These are phyloP conservation scores for Leptosphaerulina australis DNA, from an alignment of 2,329 filamentous ascomycete genomes.

Conservation along the genomic window DNA sequence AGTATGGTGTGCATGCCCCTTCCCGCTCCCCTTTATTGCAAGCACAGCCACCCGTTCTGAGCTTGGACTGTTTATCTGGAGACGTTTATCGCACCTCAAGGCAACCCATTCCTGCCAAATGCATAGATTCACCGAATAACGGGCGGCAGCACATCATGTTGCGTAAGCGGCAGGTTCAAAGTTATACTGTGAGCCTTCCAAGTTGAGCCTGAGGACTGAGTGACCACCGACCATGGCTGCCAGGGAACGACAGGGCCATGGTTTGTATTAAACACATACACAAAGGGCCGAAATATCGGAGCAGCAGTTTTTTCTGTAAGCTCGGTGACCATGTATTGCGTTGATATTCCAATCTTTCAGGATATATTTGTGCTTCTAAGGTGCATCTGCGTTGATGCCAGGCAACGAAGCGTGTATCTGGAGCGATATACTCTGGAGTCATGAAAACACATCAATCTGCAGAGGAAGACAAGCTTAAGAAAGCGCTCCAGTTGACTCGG, in stretches of 20 bases:
- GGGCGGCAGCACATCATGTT: not conserved
- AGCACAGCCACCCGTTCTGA: conserved; percentile 8
- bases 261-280: conserved; percentile 4
- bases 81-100: not conserved
- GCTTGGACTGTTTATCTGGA: conserved; percentile 3
- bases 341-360: not conserved
- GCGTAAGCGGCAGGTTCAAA: not conserved
- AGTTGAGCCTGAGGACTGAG: not conserved
- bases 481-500: not conserved
- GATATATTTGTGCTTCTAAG: not conserved
- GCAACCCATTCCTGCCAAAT: not conserved
- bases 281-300: conserved; percentile 1
- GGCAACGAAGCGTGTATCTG: not conserved
- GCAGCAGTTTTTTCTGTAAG: not conserved
- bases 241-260: not conserved
- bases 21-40: not conserved
- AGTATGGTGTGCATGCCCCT: conserved; percentile 1
- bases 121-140: not conserved
- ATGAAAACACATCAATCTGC: not conserved
- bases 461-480: not conserved
- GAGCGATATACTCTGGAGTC: not conserved
- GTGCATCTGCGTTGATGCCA: not conserved
- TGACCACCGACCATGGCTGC: conserved; percentile 3
- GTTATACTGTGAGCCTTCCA: not conserved
- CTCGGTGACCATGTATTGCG: not conserved